phyloP scores from a whole-genome alignment of 306 rosid species.

The Senna siamea region DNA sequence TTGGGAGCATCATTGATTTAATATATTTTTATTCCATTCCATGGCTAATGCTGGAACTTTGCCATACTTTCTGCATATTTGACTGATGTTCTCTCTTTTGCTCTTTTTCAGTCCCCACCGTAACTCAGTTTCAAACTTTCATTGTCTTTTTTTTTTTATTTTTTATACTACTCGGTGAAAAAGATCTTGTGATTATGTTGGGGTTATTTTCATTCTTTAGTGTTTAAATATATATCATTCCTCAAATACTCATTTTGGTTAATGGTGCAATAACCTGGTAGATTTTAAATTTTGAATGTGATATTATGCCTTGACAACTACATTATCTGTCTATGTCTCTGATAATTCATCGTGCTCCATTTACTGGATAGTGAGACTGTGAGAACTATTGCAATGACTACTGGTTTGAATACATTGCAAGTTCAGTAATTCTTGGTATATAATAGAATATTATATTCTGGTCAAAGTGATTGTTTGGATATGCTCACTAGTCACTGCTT shows the following conservation, averaged over 20 bases:
- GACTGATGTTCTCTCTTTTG: neutral
- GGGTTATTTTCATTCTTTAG: neutral
- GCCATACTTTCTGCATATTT: neutral
- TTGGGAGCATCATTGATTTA: neutral
- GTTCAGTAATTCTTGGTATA: neutral
- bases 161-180: neutral
- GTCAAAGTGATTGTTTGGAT: slow-evolving; percentile 14
- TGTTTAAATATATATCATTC: neutral
- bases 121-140: neutral
- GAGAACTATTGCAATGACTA: neutral
- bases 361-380: neutral
- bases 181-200: neutral
- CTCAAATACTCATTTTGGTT: neutral
- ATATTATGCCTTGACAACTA: neutral
- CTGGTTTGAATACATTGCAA: neutral
- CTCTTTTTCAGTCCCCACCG: neutral
- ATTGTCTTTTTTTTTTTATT: neutral
- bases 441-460: neutral
- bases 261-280: neutral
- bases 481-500: slow-evolving; percentile 1
- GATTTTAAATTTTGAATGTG: neutral
- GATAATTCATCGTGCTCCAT: neutral
- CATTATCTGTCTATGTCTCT: neutral
- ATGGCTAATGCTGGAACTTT: neutral
- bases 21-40: neutral